Conservation (phyloP, 108 stramenopile genomes). For the Heterococcus sp. region DNA sequence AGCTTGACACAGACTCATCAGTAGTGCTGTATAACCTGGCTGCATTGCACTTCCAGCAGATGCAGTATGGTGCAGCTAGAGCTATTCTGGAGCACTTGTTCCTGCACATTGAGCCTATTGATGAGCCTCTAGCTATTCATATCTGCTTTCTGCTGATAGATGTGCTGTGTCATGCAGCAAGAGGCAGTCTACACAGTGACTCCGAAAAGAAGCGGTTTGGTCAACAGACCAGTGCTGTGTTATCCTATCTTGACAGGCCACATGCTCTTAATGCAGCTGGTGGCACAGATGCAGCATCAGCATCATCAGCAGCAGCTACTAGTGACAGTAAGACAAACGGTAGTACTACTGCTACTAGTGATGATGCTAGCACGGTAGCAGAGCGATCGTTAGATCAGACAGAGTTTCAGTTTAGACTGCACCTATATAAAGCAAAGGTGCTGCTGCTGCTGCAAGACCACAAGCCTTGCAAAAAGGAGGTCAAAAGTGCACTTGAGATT, state of each 20-base stretch:
- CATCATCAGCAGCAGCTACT: neutral
- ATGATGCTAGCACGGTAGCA: constrained; percentile 12
- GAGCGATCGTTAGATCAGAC: constrained; percentile 20
- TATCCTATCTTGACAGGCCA: constrained; percentile 39
- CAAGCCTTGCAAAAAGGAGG: constrained; percentile 41
- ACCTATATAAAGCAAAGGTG: constrained; percentile 52
- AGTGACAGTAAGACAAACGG: neutral
- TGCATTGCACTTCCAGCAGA: constrained; percentile 40
- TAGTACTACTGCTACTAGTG: constrained; percentile 1
- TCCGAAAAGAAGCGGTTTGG: constrained; percentile 14
- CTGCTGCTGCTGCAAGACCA: constrained; percentile 22
- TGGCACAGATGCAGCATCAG: neutral
- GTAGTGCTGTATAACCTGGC: constrained; percentile 48
- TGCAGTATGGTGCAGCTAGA: constrained; percentile 44
- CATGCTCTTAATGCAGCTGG: constrained; percentile 16
- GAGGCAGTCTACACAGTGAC: constrained; percentile 36
- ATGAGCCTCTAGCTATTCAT: constrained; percentile 37
- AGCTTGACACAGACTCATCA: constrained; percentile 41
- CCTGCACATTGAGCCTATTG: constrained; percentile 35
- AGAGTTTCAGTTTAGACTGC: constrained; percentile 43
- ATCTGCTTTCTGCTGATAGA: constrained; percentile 52
- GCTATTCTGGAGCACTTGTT: constrained; percentile 38
- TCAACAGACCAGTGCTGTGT: constrained; percentile 13
- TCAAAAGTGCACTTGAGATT: constrained; percentile 49
- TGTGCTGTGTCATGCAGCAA: constrained; percentile 43